Conservation (phyloP, 2,329 filamentous ascomycete genomes). For the Cercospora sojina region DNA sequence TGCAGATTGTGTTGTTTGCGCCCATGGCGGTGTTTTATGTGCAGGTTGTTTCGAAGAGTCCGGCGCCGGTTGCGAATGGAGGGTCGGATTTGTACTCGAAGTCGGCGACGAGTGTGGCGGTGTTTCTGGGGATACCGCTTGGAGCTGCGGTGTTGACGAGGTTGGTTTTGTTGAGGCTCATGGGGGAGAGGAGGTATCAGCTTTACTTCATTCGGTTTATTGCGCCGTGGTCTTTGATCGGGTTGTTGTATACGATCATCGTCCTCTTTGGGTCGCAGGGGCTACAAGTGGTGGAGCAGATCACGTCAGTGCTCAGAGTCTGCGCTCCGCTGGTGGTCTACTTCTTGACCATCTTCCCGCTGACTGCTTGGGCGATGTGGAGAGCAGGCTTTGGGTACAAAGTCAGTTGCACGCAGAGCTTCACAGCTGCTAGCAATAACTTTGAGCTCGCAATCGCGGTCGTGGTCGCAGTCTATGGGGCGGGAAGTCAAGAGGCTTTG, state of each 20-base stretch:
- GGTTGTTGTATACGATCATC: slow-evolving; percentile 81
- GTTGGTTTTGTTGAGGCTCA: slow-evolving; percentile 56
- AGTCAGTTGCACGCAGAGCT: too few relatives aligned
- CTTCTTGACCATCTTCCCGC: slow-evolving; percentile 71
- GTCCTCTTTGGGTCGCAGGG: slow-evolving; percentile 84
- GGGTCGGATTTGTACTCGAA: slow-evolving; percentile 39
- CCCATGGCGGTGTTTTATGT: too few relatives aligned
- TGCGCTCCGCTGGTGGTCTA: slow-evolving; percentile 79
- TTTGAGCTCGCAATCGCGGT: too few relatives aligned
- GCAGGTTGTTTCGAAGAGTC: too few relatives aligned
- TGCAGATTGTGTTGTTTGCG: too few relatives aligned
- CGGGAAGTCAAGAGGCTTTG: too few relatives aligned
- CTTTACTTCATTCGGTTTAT: slow-evolving; percentile 66
- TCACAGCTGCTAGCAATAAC: too few relatives aligned
- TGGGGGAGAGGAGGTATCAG: slow-evolving; percentile 64
- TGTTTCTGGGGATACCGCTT: slow-evolving; percentile 80
- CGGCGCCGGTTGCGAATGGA: slow-evolving; percentile 35
- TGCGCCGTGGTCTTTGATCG: slow-evolving; percentile 74
- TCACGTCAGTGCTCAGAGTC: slow-evolving; percentile 78
- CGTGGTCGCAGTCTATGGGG: too few relatives aligned
- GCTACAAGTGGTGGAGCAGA: slow-evolving; percentile 72
- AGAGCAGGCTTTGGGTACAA: too few relatives aligned
- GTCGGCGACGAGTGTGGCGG: slow-evolving; percentile 76
- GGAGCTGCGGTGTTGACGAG: slow-evolving; percentile 75
- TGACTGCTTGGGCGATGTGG: too few relatives aligned